phyloP scores from a whole-genome alignment of 306 rosid species.

The Acacia melanoxylon region DNA sequence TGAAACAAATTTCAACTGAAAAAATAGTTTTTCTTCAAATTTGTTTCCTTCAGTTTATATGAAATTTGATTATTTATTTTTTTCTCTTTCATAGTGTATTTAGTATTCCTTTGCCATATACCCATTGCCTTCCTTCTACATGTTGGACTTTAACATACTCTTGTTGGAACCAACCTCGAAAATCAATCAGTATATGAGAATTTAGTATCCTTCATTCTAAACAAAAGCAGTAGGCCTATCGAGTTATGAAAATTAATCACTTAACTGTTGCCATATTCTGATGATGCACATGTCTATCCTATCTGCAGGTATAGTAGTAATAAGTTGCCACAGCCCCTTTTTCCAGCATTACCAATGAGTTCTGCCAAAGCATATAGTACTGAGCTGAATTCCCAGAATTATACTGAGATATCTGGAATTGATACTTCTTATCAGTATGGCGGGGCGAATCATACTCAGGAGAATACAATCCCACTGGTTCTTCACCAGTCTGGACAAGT shows the following conservation, averaged over 20 bases:
- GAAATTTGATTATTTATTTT: not conserved
- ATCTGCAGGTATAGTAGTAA: conserved; percentile 57
- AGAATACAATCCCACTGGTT: conserved; percentile 24
- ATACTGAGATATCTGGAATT: conserved; percentile 32
- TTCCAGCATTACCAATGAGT: conserved; percentile 26
- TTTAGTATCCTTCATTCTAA: not conserved
- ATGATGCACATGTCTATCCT: conserved; percentile 12
- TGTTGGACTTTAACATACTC: conserved; percentile 5
- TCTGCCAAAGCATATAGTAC: conserved; percentile 28
- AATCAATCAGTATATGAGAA: too few species aligned
- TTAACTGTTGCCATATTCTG: not conserved
- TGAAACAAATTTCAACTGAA: conserved; percentile 16
- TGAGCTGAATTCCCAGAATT: conserved; percentile 36
- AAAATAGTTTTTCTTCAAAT: not conserved
- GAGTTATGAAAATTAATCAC: not conserved
- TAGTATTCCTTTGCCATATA: not conserved
- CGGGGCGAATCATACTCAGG: conserved; percentile 31
- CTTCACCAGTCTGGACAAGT: conserved; percentile 39
- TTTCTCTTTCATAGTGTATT: not conserved
- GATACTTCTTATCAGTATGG: conserved; percentile 29
- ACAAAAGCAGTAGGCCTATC: not conserved
- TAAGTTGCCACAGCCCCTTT: conserved; percentile 41
- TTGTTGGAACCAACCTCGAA: not conserved
- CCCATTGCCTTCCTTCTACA: not conserved
- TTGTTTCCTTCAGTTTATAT: not conserved